Evolutionary conservation across 2,329 filamentous ascomycete genomes (phyloP).

Genomic region (Macrophomina tecta): DNA sequence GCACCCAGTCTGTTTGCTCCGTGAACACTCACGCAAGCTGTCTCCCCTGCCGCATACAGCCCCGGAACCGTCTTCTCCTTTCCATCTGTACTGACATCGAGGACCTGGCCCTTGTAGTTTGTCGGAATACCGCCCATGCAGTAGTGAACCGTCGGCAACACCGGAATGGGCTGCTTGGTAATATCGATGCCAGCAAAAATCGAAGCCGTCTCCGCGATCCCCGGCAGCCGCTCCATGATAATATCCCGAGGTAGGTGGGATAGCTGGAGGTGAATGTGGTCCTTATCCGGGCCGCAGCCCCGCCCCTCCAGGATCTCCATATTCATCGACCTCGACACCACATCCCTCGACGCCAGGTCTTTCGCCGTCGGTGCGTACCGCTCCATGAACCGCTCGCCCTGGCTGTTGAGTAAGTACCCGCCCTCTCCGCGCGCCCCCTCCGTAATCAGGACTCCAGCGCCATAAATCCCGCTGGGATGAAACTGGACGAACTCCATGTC

Average conservation of each 20-base stretch:
- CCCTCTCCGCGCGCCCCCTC: slow-evolving; percentile 59
- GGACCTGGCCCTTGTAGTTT: slow-evolving; percentile 56
- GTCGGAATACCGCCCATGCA: slow-evolving; percentile 60
- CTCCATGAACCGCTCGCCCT: slow-evolving; percentile 59
- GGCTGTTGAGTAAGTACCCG: slow-evolving; percentile 56
- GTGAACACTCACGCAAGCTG: slow-evolving; percentile 57
- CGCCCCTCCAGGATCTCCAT: slow-evolving; percentile 56
- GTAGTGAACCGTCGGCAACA: slow-evolving; percentile 59
- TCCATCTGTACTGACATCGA: slow-evolving; percentile 48
- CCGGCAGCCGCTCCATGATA: slow-evolving; percentile 55
- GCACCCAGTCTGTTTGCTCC: slow-evolving; percentile 57
- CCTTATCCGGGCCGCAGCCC: slow-evolving; percentile 53
- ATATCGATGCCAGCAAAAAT: slow-evolving; percentile 59
- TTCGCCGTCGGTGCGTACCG: slow-evolving; percentile 59
- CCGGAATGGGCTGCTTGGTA: slow-evolving; percentile 57
- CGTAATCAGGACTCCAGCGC: slow-evolving; percentile 57
- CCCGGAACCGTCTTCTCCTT: slow-evolving; percentile 52
- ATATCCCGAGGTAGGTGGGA: slow-evolving; percentile 55
- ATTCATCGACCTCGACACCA: slow-evolving; percentile 56
- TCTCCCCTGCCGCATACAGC: slow-evolving; percentile 56
- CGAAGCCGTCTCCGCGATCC: slow-evolving; percentile 57
- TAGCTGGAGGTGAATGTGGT: slow-evolving; percentile 56
- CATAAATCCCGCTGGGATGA: slow-evolving; percentile 58
- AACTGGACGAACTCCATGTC: slow-evolving; percentile 61
- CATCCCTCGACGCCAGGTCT: slow-evolving; percentile 56